Evolutionary conservation across 23 red algal species (phyloP), one percentile per base, ranked within the genome.

Genomic region (Gracilaria domingensis): DNA sequence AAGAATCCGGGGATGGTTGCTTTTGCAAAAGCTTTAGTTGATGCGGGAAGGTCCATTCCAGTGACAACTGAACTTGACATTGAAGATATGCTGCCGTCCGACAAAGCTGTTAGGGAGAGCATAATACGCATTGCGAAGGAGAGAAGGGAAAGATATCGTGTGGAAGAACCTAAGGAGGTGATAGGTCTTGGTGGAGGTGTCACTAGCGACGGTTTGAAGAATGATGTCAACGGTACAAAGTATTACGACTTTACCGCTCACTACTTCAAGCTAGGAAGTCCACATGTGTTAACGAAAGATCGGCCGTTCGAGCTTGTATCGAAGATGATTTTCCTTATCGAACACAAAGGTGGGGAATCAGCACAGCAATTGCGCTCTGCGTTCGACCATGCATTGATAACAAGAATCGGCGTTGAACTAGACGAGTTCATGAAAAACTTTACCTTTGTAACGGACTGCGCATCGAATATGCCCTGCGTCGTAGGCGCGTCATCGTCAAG

Each of bases 371-470:
- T 2, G 49, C 69, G 67, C 11, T 45, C 42, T 7, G 42, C 42
- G 11, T 45, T 45, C 11, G 42, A 66, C 37, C 45, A 75, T 12
- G 72, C 67, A 12, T 62, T 89, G 33, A 9, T 58, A 4, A 1
- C 66, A 1, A 61, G 50, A 44, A 39, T 42, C 24, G 67, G 70
- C 12, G 7, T 89, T 29, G 5, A 37, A 66, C 21, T 89, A 32
- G 69, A 57, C 32, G 28, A 29, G 17, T 89, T 79, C 74, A 44
- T 78, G 85, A 58, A 78, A 0, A 76, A 53, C 26, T 89, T 89
- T 79, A 78, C 66, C 13, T 79, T 89, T 48, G 0, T 78, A 6
- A 89, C 85, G 13, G 85, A 89, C 0, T 78, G 85, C n/a, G 85
- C 66, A 35, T 29, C 69, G 13, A 79, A 12, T 32, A 20, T 89